Evolutionary conservation across 352 stramenopile genomes (phyloP), one percentile per base, ranked within the genome.

Genomic region (Sclerospora graminicola): DNA sequence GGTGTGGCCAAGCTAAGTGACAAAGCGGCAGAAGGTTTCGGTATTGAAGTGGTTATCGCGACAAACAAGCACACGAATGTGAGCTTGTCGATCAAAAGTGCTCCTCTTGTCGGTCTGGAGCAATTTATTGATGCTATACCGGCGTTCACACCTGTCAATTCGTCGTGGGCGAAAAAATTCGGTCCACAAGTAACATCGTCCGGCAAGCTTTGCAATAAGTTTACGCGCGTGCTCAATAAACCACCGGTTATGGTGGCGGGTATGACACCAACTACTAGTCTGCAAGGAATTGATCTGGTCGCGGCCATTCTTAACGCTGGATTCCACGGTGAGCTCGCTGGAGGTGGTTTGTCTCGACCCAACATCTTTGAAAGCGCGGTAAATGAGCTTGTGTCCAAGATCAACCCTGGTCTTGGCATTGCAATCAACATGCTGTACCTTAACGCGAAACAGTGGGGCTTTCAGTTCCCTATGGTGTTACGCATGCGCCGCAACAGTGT

Each of bases 341-440:
- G 63, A 15, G 83, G 81, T 34, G 83, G 81, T 23, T 51, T 93
- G 1, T 75, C 74, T 14, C 64, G 66, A 3, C 78, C 73, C 0
- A 63, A 69, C 40, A 75, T 89, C 41, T 95, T 95, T 41, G 72
- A 89, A 34, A 34, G 47, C 8, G 66, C 60, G 8, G 68, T 95
- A 44, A 57, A 54, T 10, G 63, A 86, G 33, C 65, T 92, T 9
- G 64, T 84, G 6, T 65, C 50, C 19, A 89, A 87, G 64, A 60
- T 90, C 38, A 71, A 74, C 19, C 78, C 81, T 7, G 83, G 81
- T 11, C 51, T 70, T 19, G 82, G 77, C 18, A 77, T 95, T 36
- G 57, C 69, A 20, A 83, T 94, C 45, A 91, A 92, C 62, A 85
- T 95, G 82, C 49, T 95, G n/a, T 94, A 91, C 52, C 36, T 95